Evolutionary conservation across 192 early-diverging fungal species (phyloP).

Genomic region (Gigaspora rosea): DNA sequence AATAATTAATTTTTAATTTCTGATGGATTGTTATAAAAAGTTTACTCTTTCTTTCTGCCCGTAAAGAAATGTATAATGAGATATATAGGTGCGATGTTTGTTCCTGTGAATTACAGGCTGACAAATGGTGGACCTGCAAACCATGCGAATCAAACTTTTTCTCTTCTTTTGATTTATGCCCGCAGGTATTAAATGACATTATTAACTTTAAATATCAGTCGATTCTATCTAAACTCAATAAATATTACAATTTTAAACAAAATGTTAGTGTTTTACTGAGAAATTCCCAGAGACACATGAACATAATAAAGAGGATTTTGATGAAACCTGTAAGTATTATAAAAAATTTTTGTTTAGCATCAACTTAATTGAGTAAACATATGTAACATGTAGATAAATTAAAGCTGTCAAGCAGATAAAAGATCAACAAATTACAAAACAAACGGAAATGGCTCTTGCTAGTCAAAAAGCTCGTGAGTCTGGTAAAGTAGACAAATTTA

Average conservation of each 20-base stretch:
- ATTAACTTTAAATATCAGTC: not conserved
- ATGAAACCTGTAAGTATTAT: constrained; percentile 52
- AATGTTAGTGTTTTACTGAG: constrained; percentile 51
- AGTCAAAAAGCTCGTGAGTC: constrained; percentile 40
- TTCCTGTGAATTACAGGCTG: constrained; percentile 53
- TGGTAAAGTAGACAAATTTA: constrained; percentile 30
- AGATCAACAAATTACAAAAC: constrained; percentile 46
- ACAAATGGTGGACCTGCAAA: constrained; percentile 65
- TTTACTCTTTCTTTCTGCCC: too few relatives aligned
- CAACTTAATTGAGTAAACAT: too few relatives aligned
- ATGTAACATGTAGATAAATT: not conserved
- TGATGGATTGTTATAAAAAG: too few relatives aligned
- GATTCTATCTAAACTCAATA: not conserved
- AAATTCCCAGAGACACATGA: constrained; percentile 48
- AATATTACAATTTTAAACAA: not conserved
- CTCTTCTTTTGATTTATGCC: constrained; percentile 72
- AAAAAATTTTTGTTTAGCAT: not conserved
- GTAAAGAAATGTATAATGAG: constrained; percentile 63
- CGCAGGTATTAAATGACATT: constrained; percentile 42
- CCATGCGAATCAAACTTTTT: constrained; percentile 67
- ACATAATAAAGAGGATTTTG: constrained; percentile 56
- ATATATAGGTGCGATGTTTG: constrained; percentile 73
- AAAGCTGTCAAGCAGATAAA: constrained; percentile 47
- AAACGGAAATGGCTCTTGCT: constrained; percentile 39
- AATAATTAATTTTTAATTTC: too few relatives aligned